Evolutionary conservation across 2,329 filamentous ascomycete species (phyloP).

Genomic region (Akanthomyces uredinophilus): DNA sequence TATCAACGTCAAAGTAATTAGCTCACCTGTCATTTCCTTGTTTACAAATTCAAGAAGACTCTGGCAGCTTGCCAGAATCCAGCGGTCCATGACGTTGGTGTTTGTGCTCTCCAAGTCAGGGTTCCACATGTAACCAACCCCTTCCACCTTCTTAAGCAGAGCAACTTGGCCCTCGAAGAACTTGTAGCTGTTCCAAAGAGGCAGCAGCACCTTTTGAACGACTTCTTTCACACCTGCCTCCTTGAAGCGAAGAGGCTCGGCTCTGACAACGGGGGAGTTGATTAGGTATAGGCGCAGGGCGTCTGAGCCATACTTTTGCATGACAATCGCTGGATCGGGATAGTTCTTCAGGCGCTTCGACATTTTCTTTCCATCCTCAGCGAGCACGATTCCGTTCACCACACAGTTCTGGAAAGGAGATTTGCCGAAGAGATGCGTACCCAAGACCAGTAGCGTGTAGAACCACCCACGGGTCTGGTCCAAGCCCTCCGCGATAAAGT

Average conservation of each 20-base stretch:
- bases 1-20: neutral
- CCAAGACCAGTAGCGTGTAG: conserved; percentile 84
- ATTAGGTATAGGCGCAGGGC: conserved; percentile 92
- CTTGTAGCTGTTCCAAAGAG: conserved; percentile 94
- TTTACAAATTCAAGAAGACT: conserved; percentile 89
- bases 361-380: conserved; percentile 98
- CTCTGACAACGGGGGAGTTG: conserved; percentile 91
- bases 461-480: conserved; percentile 98
- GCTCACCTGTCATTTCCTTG: conserved; percentile 76
- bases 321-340: conserved; percentile 77
- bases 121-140: conserved; percentile 73
- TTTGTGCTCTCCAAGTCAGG: conserved; percentile 69
- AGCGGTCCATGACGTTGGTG: conserved; percentile 90
- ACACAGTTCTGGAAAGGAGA: conserved; percentile 93
- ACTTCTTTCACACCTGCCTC: conserved; percentile 92
- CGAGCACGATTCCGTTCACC: conserved; percentile 91
- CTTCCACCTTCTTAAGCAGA: conserved; percentile 79
- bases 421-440: conserved; percentile 78
- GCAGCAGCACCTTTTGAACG: conserved; percentile 82
- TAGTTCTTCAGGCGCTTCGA: conserved; percentile 96
- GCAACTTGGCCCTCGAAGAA: conserved; percentile 89
- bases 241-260: conserved; percentile 86
- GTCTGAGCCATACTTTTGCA: conserved; percentile 85
- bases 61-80: conserved; percentile 91
- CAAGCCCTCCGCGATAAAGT: conserved; percentile 90